Conservation (phyloP, 768 basidiomycete species). For the Naganishia randhawae region DNA sequence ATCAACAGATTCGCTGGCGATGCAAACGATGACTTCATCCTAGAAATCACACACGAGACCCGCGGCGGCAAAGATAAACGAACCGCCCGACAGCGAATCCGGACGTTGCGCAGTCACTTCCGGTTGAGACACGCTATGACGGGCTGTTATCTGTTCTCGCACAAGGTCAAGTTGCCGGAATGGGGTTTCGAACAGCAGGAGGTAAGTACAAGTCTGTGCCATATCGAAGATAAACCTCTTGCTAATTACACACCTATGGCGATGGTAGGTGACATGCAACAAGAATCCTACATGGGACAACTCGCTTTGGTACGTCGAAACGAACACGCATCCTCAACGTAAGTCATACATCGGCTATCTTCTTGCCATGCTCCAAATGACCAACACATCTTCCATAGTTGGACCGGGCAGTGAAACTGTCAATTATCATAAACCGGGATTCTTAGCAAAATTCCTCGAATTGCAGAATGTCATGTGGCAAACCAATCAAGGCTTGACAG, state of each 20-base stretch:
- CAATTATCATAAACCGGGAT: slow-evolving; percentile 85
- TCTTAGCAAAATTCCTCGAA: slow-evolving; percentile 85
- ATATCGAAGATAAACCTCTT: neutral
- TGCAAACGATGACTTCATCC: slow-evolving; percentile 78
- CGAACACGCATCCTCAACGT: slow-evolving; percentile 69
- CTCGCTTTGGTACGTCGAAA: slow-evolving; percentile 92
- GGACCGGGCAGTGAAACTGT: slow-evolving; percentile 68
- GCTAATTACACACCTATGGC: neutral
- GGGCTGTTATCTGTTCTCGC: slow-evolving; percentile 94
- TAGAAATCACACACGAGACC: slow-evolving; percentile 74
- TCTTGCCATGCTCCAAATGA: neutral
- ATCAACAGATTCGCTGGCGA: slow-evolving; percentile 66
- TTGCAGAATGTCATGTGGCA: slow-evolving; percentile 94
- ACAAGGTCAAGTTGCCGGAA: slow-evolving; percentile 94
- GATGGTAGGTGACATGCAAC: slow-evolving; percentile 75
- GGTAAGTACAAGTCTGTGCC: slow-evolving; percentile 48
- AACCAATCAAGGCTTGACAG: slow-evolving; percentile 92
- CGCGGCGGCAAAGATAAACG: slow-evolving; percentile 57
- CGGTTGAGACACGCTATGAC: slow-evolving; percentile 76
- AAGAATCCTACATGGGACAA: slow-evolving; percentile 88
- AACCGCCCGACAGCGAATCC: slow-evolving; percentile 66
- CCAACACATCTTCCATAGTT: slow-evolving; percentile 56
- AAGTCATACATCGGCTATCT: slow-evolving; percentile 47
- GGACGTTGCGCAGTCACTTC: slow-evolving; percentile 77
- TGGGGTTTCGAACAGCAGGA: slow-evolving; percentile 99